Base-by-base conservation (phyloP, 306 rosid species). In the Oemleria cerasiformis region DNA sequence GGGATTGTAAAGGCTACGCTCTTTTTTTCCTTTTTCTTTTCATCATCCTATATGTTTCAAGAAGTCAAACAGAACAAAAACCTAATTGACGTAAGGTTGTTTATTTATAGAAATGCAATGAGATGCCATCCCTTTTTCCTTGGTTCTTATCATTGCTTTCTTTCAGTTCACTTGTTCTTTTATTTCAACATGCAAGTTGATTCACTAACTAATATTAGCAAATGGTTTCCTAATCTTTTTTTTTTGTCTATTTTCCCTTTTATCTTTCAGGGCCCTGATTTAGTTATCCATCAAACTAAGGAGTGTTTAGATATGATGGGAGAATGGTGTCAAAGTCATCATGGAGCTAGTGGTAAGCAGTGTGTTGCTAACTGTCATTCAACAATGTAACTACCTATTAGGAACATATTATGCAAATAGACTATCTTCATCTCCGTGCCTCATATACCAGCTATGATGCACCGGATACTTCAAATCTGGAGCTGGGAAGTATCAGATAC, bases 301-400 rank as follows among this genome's bases (percentile, higher is more conserved):
- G 98, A 89, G 75, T 91, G 95, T 82, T 81, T 94, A 75, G 97
- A 91, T 71, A 50, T 43, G 60, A 94, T 94, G 98, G 97, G 97
- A 75, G 98, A 91, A 75, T 94, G 98, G 98, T 94, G 98, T 82
- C 92, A 83, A 77, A 87, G 66, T 73, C 98, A 94, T 86, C 98
- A 94, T 75, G 85, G 71, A 65, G 96, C 86, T 55, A 94, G 98
- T 82, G 98, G 98, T 94, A 85, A 87, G 97, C 72, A 54, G 42
- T 42, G 68, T 65, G 60, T 70, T 77, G 67, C 65, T n/a, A 66
- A 61, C 65, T 68, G 58, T 51, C 30, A 38, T 72, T 62, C 65
- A 14, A 58, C 63, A 44, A 51, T 70, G 23, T 49, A 55, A n/a
- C n/a, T n/a, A n/a, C 41, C 45, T 21, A 64, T 36, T 20, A 54